Evolutionary conservation across 2,329 filamentous ascomycete genomes (phyloP).

Genomic region (Colletotrichum incanum): DNA sequence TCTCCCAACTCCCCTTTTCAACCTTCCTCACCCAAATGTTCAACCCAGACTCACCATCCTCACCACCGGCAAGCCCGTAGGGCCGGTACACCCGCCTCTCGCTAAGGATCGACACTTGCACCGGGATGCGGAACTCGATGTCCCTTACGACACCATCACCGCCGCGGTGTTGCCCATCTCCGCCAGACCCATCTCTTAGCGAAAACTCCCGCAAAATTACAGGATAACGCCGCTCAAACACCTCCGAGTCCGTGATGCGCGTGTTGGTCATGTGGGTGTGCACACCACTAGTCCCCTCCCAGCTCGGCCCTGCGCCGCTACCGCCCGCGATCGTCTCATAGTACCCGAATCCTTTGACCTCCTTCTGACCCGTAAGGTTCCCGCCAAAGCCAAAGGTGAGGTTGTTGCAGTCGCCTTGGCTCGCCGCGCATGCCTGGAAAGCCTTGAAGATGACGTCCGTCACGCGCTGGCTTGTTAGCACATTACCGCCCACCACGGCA

Average conservation of each 20-base stretch:
- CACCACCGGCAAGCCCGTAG: constrained; percentile 88
- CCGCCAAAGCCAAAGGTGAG: constrained; percentile 83
- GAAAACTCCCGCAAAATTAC: constrained; percentile 81
- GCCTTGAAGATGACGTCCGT: constrained; percentile 72
- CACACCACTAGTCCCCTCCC: constrained; percentile 61
- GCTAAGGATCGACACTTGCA: constrained; percentile 83
- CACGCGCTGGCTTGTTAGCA: constrained; percentile 65
- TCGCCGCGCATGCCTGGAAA: constrained; percentile 84
- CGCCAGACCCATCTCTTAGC: constrained; percentile 74
- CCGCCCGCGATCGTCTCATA: constrained; percentile 77
- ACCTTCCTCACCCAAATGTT: constrained; percentile 91
- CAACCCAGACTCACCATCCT: constrained; percentile 82
- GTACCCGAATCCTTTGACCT: constrained; percentile 61
- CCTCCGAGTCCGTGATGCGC: constrained; percentile 74
- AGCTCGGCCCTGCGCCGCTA: constrained; percentile 76
- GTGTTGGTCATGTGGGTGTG: constrained; percentile 81
- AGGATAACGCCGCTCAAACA: constrained; percentile 72
- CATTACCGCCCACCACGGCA: constrained; percentile 87
- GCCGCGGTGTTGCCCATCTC: constrained; percentile 76
- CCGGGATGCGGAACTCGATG: constrained; percentile 84
- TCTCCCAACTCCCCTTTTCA: constrained; percentile 68
- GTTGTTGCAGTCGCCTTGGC: constrained; percentile 87
- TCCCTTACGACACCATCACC: constrained; percentile 84
- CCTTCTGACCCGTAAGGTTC: constrained; percentile 55
- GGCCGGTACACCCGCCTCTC: constrained; percentile 83